Evolutionary conservation across 192 early-diverging fungal genomes (phyloP).

Genomic region (Coemansia guatemalensis): DNA sequence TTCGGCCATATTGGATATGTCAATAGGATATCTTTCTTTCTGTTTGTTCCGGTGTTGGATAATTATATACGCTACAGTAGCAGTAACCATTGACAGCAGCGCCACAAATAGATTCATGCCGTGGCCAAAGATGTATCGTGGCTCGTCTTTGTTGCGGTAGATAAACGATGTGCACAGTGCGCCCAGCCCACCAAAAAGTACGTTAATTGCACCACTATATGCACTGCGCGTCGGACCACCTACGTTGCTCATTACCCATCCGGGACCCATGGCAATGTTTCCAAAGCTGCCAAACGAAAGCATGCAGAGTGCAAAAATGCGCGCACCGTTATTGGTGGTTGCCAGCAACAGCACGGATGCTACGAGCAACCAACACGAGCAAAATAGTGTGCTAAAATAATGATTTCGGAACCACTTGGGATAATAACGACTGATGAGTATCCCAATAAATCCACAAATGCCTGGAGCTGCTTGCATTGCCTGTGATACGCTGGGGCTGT

Average conservation of each 20-base stretch:
- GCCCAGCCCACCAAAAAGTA: constrained; percentile 28
- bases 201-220: constrained; percentile 30
- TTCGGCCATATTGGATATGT: constrained; percentile 21
- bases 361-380: constrained; percentile 21
- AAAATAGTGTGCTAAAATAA: constrained; percentile 35
- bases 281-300: constrained; percentile 43
- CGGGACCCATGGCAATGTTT: constrained; percentile 40
- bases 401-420: constrained; percentile 28
- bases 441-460: constrained; percentile 33
- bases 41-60: constrained; percentile 22
- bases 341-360: constrained; percentile 27
- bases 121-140: constrained; percentile 37
- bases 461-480: constrained; percentile 43
- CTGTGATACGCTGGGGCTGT: constrained; percentile 29
- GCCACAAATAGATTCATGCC: constrained; percentile 40
- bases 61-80: constrained; percentile 20
- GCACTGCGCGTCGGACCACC: constrained; percentile 37
- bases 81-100: constrained; percentile 22
- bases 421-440: constrained; percentile 27
- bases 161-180: constrained; percentile 37
- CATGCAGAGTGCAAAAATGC: constrained; percentile 44
- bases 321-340: constrained; percentile 35
- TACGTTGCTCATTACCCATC: constrained; percentile 41
- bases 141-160: constrained; percentile 41
- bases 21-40: constrained; percentile 20